Base-by-base conservation (phyloP, 2,329 filamentous ascomycete genomes). In the Sporothrix sp. region DNA sequence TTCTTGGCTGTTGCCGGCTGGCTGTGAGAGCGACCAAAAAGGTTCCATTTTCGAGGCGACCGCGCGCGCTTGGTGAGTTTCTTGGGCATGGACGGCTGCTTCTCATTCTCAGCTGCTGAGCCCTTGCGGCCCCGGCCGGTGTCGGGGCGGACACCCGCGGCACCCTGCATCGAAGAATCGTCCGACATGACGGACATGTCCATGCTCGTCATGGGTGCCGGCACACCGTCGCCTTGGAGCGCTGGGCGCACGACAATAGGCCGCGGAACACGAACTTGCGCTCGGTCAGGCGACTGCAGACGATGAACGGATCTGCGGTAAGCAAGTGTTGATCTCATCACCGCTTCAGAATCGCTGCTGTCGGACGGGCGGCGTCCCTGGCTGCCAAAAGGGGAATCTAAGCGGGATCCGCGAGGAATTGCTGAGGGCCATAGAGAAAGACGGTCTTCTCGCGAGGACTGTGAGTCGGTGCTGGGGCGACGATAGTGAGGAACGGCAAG, bases 1-100 rank as follows among this genome's bases (percentile, higher is more conserved):
- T 68, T 69, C 52, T 71, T 72, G 3, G 59, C 47, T 4, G 54
- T 57, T 6, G 62, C 60, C 3, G 69, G 59, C 37, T 70, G 66
- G 32, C 63, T 71, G 27, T 78, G 74, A 0, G 75, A 75, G 42
- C 78, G 71, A 44, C 78, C 72, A 57, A 84, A 83, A 11, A 82
- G 61, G 55, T 81, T 82, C 80, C 80, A 84, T 57, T 75, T 81
- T 7, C 75, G 71, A 21, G 78, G 78, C 23, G 76, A 78, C 38
- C 70, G 73, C 1, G 72, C 61, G 48, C 71, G 70, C 61, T 80
- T 82, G 20, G 71, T 69, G 20, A 79, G 62, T 61, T 81, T 82
- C 62, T 74, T 81, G 0, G 75, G 66, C 1, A 61, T 49, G 3
- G 27, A 8, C 21, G 23, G 16, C 14, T 23, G 28, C 21, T 23